phyloP scores from a whole-genome alignment of 805 yeast species.

The Monosporozyma solicola region DNA sequence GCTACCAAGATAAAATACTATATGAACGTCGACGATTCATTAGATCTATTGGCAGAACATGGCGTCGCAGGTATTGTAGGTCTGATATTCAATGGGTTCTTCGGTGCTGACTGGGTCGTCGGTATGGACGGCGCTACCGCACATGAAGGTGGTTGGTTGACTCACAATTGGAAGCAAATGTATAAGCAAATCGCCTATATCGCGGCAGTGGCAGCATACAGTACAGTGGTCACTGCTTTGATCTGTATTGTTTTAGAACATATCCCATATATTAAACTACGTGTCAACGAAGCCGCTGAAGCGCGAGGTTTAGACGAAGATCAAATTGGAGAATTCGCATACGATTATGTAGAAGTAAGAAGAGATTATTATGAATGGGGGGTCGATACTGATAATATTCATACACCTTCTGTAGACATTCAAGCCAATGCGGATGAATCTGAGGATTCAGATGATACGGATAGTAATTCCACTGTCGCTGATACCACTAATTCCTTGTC shows the following conservation, averaged over 20 bases:
- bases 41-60: constrained; percentile 98
- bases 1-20: constrained; percentile 80
- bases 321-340: constrained; percentile 98
- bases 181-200: constrained; percentile 84
- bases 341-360: constrained; percentile 93
- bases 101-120: constrained; percentile 79
- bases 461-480: constrained; percentile 1
- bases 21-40: constrained; percentile 77
- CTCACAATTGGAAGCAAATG: constrained; percentile 83
- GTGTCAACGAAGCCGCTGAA: constrained; percentile 81
- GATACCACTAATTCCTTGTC: neutral
- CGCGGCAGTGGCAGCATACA: constrained; percentile 65
- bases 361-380: constrained; percentile 67
- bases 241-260: constrained; percentile 65
- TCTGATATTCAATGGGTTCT: constrained; percentile 75
- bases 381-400: constrained; percentile 20
- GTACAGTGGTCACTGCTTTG: constrained; percentile 65
- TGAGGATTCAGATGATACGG: constrained; percentile 5
- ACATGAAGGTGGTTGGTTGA: constrained; percentile 87
- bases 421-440: neutral
- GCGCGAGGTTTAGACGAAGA: constrained; percentile 89
- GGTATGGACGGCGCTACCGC: constrained; percentile 83
- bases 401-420: constrained; percentile 6
- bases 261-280: constrained; percentile 72
- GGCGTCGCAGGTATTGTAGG: constrained; percentile 94